Base-by-base conservation (phyloP, 2,329 filamentous ascomycete genomes). In the Fusarium xylarioides region DNA sequence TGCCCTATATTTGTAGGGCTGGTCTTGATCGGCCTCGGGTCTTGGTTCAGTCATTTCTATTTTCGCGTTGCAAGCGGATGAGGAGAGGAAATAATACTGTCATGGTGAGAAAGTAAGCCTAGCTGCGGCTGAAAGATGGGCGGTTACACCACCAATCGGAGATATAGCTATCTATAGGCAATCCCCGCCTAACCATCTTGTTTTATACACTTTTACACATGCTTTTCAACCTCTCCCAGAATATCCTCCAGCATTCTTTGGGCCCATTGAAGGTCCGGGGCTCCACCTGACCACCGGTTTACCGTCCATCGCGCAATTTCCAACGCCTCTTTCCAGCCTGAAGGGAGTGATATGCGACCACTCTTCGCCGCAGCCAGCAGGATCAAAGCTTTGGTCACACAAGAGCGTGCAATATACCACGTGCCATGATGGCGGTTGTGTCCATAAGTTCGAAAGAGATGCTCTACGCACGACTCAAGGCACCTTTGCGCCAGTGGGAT, bases 21-120 rank as follows among this genome's bases (percentile, higher is more conserved):
- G 23, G 34, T 0, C 50, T 53, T 0, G 7, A 26, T 38, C 23
- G 4, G 5, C 23, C 14, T 21, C 5, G 1, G 23, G 2, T n/a
- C 7, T 10, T 1, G 7, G 14, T 10, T 0, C 7, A n/a, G 14
- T 21, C 34, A 49, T 32, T 12, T 12, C 15, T 49, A 1, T 7
- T 11, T n/a, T 7, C 7, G 19, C 5, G 4, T 32, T 12, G 7
- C 2, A 23, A 18, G 11, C 7, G 1, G 7, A 49, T 1, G 5
- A n/a, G n/a, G 19, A 32, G 8, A 23, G 5, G 9, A 4, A 14
- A 8, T 23, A 7, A 8, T 26, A 6, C 9, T 7, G 12, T 30
- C 10, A n/a, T 18, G 5, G 15, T 32, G 46, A 11, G n/a, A 37
- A 21, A 21, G 4, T 37, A 26, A 53, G 32, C 12, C 12, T 1